Evolutionary conservation across 768 basidiomycete genomes (phyloP).

Genomic region (Phylloporus arenicola): DNA sequence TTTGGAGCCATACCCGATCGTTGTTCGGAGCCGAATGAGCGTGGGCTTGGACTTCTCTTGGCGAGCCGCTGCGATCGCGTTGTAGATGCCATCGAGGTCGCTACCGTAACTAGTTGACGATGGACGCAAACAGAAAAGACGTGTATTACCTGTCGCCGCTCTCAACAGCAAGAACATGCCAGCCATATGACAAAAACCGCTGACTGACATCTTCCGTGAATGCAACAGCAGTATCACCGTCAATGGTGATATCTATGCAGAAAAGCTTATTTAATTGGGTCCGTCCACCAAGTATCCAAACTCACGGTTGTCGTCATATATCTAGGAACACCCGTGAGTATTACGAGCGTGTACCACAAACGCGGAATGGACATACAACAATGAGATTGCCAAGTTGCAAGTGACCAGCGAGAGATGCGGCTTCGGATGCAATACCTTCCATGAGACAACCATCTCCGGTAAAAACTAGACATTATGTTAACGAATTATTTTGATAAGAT

Average conservation of each 20-base stretch:
- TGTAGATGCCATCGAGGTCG: constrained; percentile 71
- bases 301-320: constrained; percentile 96
- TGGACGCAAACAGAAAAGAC: neutral
- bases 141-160: constrained; percentile 65
- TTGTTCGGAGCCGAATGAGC: constrained; percentile 80
- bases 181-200: constrained; percentile 87
- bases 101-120: constrained; percentile 33
- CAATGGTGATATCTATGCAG: constrained; percentile 83
- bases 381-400: constrained; percentile 90
- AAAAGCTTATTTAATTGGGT: constrained; percentile 5
- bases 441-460: constrained; percentile 94
- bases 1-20: constrained; percentile 89
- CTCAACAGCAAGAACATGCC: constrained; percentile 85
- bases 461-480: constrained; percentile 51
- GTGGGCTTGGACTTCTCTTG: constrained; percentile 79
- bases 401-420: constrained; percentile 89
- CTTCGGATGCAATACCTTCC: constrained; percentile 94
- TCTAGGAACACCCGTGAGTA: constrained; percentile 36
- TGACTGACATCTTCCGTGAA: constrained; percentile 93
- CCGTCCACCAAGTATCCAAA: constrained; percentile 5
- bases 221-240: constrained; percentile 85
- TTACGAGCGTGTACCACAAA: constrained; percentile 5
- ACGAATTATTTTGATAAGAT: neutral
- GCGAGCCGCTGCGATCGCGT: constrained; percentile 74
- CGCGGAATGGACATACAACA: constrained; percentile 51